Evolutionary conservation across 169 alveolate species (phyloP).

Genomic region (Babesia ovis): DNA sequence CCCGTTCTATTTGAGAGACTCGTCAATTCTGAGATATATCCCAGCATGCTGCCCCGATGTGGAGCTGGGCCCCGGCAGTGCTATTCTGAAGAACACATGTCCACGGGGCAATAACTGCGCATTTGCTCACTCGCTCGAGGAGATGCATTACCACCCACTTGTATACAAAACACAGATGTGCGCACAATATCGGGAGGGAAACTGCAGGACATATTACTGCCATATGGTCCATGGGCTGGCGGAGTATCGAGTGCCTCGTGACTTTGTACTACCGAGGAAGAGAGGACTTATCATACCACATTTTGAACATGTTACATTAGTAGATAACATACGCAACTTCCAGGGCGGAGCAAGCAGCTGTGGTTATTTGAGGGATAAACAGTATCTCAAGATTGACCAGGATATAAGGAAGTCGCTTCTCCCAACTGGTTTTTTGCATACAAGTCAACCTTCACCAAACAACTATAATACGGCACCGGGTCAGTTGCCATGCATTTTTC

Average conservation of each 20-base stretch:
- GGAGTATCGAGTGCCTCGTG: slow-evolving; percentile 76
- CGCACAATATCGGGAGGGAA: slow-evolving; percentile 74
- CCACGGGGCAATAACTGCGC: slow-evolving; percentile 85
- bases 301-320: slow-evolving; percentile 77
- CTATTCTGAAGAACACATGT: slow-evolving; percentile 72
- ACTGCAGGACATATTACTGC: slow-evolving; percentile 82
- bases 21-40: slow-evolving; percentile 78
- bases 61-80: slow-evolving; percentile 56
- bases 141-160: slow-evolving; percentile 82
- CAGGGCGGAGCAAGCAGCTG: slow-evolving; percentile 4
- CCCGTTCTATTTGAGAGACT: slow-evolving; percentile 81
- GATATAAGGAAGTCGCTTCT: neutral
- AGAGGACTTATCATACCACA: slow-evolving; percentile 73
- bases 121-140: slow-evolving; percentile 82
- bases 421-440: neutral
- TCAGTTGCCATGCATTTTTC: neutral
- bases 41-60: slow-evolving; percentile 83
- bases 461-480: neutral
- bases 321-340: slow-evolving; percentile 67
- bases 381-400: neutral
- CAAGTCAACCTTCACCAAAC: neutral
- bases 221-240: slow-evolving; percentile 84
- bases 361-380: slow-evolving; percentile 11
- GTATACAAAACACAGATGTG: slow-evolving; percentile 80
- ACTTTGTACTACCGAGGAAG: slow-evolving; percentile 75